Evolutionary conservation across 352 stramenopile species (phyloP), one percentile per base, ranked within the genome.

Genomic region (Pythium phragmiticola): DNA sequence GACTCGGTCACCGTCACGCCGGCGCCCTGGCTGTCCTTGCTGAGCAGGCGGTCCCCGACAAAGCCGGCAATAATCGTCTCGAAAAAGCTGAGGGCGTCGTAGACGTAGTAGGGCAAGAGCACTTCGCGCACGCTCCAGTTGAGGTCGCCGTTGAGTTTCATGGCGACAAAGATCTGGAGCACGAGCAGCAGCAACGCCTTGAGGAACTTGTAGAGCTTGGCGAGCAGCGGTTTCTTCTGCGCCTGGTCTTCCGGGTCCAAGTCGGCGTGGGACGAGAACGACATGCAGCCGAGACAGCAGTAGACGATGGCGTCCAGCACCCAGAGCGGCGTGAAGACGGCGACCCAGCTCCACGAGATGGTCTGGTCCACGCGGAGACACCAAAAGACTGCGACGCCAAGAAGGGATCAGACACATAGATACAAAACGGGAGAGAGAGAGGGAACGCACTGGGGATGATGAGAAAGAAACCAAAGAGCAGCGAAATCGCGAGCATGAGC

Each of bases 271-370:
- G 75, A 77, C 9, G 72, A 82, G 8, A 82, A 52, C 54, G 76
- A 78, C 51, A 78, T 68, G 69, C 80, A 89, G 61, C 83, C 78
- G 49, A 92, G 69, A 48, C 80, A 91, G 68, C 85, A 92, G 66
- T 92, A 90, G 66, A 85, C 86, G 47, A 92, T 72, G 13, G 57
- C 56, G 60, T 94, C 82, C 23, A 91, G 65, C 39, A 94, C 76
- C 85, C 85, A 94, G 49, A 94, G 72, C 5, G 85, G 85, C 41
- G 86, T 83, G 67, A 90, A 94, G 59, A 94, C 85, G 26, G 87
- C 76, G 4, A 80, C 69, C 85, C 85, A 94, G 70, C 84, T 74
- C 85, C 83, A 93, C 7, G 76, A 87, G 45, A 93, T 83, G 0
- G 69, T 84, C 0, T 88, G 63, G 69, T 95, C 82, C 55, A 87